phyloP scores from a whole-genome alignment of 345 rosid genomes.

The Arabidopsis arenosa region DNA sequence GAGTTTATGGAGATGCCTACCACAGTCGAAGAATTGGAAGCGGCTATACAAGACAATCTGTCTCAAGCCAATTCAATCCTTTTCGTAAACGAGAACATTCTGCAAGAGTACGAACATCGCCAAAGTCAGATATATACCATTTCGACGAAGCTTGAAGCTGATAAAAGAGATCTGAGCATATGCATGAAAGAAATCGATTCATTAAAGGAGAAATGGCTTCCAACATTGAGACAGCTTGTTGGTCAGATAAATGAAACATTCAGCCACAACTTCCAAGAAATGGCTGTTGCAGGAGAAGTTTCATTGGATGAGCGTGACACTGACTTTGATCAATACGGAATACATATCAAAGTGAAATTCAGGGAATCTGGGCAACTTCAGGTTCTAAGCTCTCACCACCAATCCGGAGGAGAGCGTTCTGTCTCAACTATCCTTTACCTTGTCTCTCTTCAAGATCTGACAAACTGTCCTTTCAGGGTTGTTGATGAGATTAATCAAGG shows the following conservation, averaged over 20 bases:
- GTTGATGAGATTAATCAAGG: constrained; percentile 99
- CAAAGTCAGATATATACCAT: constrained; percentile 62
- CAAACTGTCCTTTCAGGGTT: constrained; percentile 94
- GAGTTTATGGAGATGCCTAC: constrained; percentile 83
- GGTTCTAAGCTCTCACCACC: constrained; percentile 95
- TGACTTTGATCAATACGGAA: constrained; percentile 88
- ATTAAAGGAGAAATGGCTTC: constrained; percentile 89
- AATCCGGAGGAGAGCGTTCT: constrained; percentile 98
- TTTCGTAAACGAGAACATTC: constrained; percentile 76
- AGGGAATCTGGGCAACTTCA: constrained; percentile 88
- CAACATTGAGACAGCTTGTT: constrained; percentile 84
- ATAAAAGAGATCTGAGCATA: constrained; percentile 54
- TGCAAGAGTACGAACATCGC: constrained; percentile 86
- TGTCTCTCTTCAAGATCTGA: constrained; percentile 96
- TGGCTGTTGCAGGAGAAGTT: constrained; percentile 99
- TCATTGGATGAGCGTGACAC: constrained; percentile 79
- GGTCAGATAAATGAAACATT: constrained; percentile 81
- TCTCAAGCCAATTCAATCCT: constrained; percentile 89
- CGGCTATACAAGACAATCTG: constrained; percentile 79
- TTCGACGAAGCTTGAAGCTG: constrained; percentile 65
- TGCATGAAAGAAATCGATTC: constrained; percentile 71
- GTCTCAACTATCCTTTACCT: constrained; percentile 96
- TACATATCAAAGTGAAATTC: constrained; percentile 91
- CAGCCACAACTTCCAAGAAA: constrained; percentile 87
- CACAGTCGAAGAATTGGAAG: constrained; percentile 88